phyloP scores from a whole-genome alignment of 2,329 filamentous ascomycete genomes.

The Colletotrichum truncatum region DNA sequence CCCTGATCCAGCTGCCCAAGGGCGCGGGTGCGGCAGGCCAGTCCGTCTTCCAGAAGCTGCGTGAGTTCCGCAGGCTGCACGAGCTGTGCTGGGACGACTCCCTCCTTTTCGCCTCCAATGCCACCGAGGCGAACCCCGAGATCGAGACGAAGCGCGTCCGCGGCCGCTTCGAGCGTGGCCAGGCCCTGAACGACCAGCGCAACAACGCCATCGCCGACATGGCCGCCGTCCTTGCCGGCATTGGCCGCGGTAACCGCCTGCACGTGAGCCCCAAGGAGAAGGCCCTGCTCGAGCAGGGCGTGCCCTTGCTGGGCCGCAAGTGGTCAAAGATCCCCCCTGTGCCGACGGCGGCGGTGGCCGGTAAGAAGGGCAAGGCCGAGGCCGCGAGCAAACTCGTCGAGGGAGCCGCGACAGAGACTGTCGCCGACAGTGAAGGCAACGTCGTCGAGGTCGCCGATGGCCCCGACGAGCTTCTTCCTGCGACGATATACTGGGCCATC shows the following conservation, averaged over 20 bases:
- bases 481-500: conserved; percentile 62
- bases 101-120: conserved; percentile 46
- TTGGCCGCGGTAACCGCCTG: conserved; percentile 61
- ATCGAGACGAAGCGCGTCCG: conserved; percentile 41
- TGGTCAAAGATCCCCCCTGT: conserved; percentile 2
- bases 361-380: no score
- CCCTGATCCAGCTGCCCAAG: conserved; percentile 65
- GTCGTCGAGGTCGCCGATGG: background rate
- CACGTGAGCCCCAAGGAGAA: conserved; percentile 32
- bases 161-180: conserved; percentile 55
- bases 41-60: conserved; percentile 69
- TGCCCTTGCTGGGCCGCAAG: conserved; percentile 2
- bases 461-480: conserved; percentile 44
- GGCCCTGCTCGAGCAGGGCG: conserved; percentile 19
- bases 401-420: no score
- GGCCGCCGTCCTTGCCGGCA: conserved; percentile 63
- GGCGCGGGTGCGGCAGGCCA: conserved; percentile 64
- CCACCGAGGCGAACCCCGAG: conserved; percentile 27
- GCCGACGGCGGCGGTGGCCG: conserved; percentile 33
- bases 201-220: conserved; percentile 71
- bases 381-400: no score
- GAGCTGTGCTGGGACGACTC: conserved; percentile 68
- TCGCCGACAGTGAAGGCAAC: no score
- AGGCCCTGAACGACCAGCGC: conserved; percentile 67
- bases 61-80: conserved; percentile 71